Base-by-base conservation (phyloP, 1,139 yeast genomes). In the Candida freyschussii region DNA sequence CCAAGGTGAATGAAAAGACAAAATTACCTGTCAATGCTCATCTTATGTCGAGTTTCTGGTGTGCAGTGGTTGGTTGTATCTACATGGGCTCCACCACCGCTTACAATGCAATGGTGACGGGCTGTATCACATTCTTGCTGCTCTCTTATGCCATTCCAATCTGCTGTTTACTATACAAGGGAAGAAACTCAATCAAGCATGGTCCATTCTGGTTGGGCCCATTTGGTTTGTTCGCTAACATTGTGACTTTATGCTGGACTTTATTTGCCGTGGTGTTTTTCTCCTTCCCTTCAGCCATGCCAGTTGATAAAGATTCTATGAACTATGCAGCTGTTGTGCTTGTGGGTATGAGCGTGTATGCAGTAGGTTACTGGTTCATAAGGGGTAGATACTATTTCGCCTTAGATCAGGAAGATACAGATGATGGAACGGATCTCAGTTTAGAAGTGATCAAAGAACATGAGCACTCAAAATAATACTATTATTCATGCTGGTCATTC, bases 181-280 rank as follows among this genome's bases (percentile, higher is more conserved):
- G 79, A 29, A 69, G 87, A 58, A 52, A 72, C 44, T 70, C 64
- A 44, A 75, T 80, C 47, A 65, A 60, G 42, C 81, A 74, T 50
- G 89, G 89, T 24, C 84, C 86, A 21, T 76, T 77, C 53, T 76
- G 83, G 82, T 48, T 73, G 32, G 87, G 87, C 12, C 65, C 67
- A 39, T 36, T 75, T 42, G 89, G 91, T 19, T 49, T 65, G 3
- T 54, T 74, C 40, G 64, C 77, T 37, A 78, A 79, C 55, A 54
- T 72, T 24, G 57, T 78, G 22, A 64, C 79, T 13, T 56, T 79
- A 21, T 49, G 57, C 10, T 79, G 85, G 86, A 69, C 80, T 10
- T 43, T 60, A 3, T 79, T 79, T 50, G 75, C 80, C 12, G 53
- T 74, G 33, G 76, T 77, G 6, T 72, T 80, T 55, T 78, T 75